Evolutionary conservation across 441 rosid genomes (phyloP), one percentile per base, ranked within the genome.

Genomic region (Jatropha multifida): DNA sequence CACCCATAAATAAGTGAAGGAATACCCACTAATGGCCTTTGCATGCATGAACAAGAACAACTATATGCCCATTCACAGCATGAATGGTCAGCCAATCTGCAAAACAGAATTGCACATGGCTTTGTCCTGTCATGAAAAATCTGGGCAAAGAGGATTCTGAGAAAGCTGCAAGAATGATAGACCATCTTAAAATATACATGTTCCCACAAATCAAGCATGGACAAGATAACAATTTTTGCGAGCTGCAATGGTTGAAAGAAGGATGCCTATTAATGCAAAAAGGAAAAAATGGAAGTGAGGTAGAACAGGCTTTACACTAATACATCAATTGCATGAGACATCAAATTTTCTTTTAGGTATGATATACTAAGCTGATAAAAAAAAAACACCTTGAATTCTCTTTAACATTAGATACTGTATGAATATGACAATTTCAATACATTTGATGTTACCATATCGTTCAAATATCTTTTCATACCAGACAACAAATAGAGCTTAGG

Each of bases 61-160:
- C 38, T 46, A 42, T 26, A n/a, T n/a, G 71, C 77, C 72, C 77
- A 65, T 76, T 14, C 32, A 26, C 58, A 11, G 46, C 64, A 40
- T 44, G 51, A 10, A 68, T 71, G 75, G 71, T 60, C 41, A 49
- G 37, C 69, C 74, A 63, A 63, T 76, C 65, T 64, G 64, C 75
- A 23, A 0, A 18, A n/a, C 80, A 77, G 72, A 71, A 56, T 71
- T 65, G 76, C 75, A 71, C 37, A 72, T 65, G 66, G 17, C n/a
- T 66, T 12, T 75, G 51, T 48, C 78, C 37, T 72, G 32, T 41
- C 67, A 71, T 58, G 15, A 59, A 42, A 68, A 61, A 49, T 17
- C 32, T 27, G 26, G 52, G 37, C 49, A 48, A 38, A 38, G 6
- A 23, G 7, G 23, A 37, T 8, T 62, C 52, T 15, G 46, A 8